Conservation (phyloP, 176 grass and related monocot genomes). For the Microstegium vimineum region DNA sequence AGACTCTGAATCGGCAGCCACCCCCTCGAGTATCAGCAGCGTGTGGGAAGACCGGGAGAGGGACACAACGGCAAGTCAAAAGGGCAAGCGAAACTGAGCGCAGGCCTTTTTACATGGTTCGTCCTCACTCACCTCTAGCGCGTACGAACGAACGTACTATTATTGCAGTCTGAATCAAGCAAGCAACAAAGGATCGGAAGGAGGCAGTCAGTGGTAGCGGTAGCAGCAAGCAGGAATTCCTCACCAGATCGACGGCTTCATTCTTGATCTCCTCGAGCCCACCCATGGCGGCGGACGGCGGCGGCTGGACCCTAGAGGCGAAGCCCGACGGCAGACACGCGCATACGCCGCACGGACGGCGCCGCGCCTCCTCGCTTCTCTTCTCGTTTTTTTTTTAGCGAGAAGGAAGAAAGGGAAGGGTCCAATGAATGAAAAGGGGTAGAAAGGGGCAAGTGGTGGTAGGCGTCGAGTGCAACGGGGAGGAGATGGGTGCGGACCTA, state of each 20-base stretch:
- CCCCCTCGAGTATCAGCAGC: no score
- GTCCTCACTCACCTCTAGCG: background rate
- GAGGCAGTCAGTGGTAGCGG: no score
- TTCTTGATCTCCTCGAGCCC: slow-evolving; percentile 86
- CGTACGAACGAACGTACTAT: background rate
- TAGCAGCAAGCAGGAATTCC: background rate
- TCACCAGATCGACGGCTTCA: slow-evolving; percentile 93
- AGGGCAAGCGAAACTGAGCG: background rate
- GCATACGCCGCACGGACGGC: background rate
- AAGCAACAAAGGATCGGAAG: background rate
- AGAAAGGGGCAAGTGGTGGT: background rate
- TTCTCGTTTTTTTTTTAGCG: background rate
- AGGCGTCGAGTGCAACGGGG: background rate
- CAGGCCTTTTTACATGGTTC: background rate
- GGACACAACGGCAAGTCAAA: background rate
- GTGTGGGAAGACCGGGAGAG: no score
- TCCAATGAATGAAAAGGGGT: no score
- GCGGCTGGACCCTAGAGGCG: background rate
- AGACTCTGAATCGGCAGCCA: no score
- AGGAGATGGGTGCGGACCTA: slow-evolving; percentile 1
- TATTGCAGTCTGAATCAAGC: background rate
- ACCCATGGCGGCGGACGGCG: slow-evolving; percentile 34
- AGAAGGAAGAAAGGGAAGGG: background rate
- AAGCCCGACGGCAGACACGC: background rate
- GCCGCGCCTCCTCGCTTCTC: background rate